These are phyloP conservation scores for Catenaria anguillulae DNA, from an alignment of 371 early-diverging fungal species.

Conservation along the genomic window DNA sequence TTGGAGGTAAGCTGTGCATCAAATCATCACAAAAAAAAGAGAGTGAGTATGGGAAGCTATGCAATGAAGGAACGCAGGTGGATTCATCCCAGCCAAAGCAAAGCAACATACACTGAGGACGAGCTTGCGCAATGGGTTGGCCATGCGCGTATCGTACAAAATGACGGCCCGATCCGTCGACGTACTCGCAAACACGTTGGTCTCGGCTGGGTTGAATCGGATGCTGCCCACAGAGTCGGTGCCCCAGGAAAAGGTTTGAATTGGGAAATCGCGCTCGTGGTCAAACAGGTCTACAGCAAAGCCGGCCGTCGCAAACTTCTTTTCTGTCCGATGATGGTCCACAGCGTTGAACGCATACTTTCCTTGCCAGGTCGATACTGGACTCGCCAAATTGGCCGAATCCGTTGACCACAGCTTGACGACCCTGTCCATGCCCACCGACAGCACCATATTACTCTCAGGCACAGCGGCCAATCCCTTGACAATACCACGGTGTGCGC, in stretches of 20 bases:
- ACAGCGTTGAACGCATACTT: slow-evolving; percentile 53
- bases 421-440: slow-evolving; percentile 76
- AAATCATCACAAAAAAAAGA: no score
- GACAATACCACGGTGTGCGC: slow-evolving; percentile 67
- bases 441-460: slow-evolving; percentile 47
- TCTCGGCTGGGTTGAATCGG: slow-evolving; percentile 87
- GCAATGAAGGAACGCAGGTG: no score
- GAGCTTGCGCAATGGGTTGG: slow-evolving; percentile 57
- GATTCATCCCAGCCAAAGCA: no score
- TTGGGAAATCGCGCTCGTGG: slow-evolving; percentile 67
- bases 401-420: slow-evolving; percentile 67
- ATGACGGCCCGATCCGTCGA: slow-evolving; percentile 84
- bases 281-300: slow-evolving; percentile 86
- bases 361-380: slow-evolving; percentile 53
- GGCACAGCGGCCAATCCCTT: slow-evolving; percentile 58
- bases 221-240: slow-evolving; percentile 84
- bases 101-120: slow-evolving; percentile 32
- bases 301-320: slow-evolving; percentile 75
- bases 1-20: slow-evolving; percentile 70
- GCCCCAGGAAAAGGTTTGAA: slow-evolving; percentile 74
- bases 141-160: slow-evolving; percentile 83
- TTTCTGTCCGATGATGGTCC: slow-evolving; percentile 68
- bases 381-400: slow-evolving; percentile 9
- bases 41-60: no score
- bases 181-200: slow-evolving; percentile 71